A percentile compares a stretch with the other conserved stretches of the same genome.
These are phyloP conservation scores for Chaetoceros tenuissimus DNA, from an alignment of 108 stramenopile genomes.

Conservation along the genomic window DNA sequence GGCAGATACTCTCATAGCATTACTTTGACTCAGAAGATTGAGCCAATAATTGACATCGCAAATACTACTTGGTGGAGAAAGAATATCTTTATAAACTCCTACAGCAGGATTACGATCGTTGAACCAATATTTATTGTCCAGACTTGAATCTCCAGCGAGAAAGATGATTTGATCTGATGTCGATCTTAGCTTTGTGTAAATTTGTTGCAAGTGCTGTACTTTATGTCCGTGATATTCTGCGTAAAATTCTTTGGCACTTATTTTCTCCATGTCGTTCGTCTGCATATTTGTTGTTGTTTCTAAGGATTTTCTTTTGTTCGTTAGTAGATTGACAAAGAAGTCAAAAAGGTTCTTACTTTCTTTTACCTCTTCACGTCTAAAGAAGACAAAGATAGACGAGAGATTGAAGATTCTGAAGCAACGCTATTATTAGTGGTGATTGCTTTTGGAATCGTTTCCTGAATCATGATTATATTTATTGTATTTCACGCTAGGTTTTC, in stretches of 20 bases:
- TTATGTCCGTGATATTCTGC: slow-evolving; percentile 68
- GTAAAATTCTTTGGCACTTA: slow-evolving; percentile 43
- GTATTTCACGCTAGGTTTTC: too few relatives aligned
- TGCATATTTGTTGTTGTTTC: too few relatives aligned
- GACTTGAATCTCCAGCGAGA: slow-evolving; percentile 42
- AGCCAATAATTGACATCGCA: slow-evolving; percentile 80
- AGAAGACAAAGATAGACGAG: too few relatives aligned
- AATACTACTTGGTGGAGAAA: slow-evolving; percentile 49
- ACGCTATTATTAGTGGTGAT: too few relatives aligned
- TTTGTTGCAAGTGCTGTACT: slow-evolving; percentile 33
- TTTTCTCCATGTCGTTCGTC: too few relatives aligned
- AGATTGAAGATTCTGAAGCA: too few relatives aligned
- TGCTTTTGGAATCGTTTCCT: too few relatives aligned
- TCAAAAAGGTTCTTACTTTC: too few relatives aligned
- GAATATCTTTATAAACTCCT: slow-evolving; percentile 36
- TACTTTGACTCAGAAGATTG: slow-evolving; percentile 26
- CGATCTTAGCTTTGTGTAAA: slow-evolving; percentile 48
- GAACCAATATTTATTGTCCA: slow-evolving; percentile 84
- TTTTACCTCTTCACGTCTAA: too few relatives aligned
- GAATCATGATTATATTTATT: too few relatives aligned
- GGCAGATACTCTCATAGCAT: slow-evolving; percentile 3
- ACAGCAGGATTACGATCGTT: slow-evolving; percentile 39
- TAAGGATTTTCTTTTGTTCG: too few relatives aligned
- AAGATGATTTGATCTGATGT: slow-evolving; percentile 38
- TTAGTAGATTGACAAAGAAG: too few relatives aligned